Base-by-base conservation (phyloP, 345 rosid species). In the Syzygium jambos region DNA sequence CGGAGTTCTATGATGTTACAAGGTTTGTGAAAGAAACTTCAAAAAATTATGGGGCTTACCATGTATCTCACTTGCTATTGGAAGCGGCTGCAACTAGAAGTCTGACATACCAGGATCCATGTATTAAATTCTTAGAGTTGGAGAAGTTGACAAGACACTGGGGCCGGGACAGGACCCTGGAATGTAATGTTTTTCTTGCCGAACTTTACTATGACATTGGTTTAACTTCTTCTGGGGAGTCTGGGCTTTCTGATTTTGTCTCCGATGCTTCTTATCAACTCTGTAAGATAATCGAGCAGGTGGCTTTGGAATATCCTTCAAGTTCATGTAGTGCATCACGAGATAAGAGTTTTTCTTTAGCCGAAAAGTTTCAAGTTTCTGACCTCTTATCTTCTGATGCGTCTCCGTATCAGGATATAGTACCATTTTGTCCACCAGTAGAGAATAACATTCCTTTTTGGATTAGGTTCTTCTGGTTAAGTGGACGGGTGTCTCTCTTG, bases 391-490 rank as follows among this genome's bases (percentile, higher is more conserved):
- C 90, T 57, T 61, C 80, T 63, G 53, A 86, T 49, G 87, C 15
- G 3, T 84, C 85, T 84, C 43, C 2, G 7, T 52, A 52, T 54
- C 54, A 38, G 55, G 57, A 52, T 14, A 2, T 30, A 29, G 41
- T 52, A n/a, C 85, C 15, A 49, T 73, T 73, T 73, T 73, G 14
- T 73, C 82, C 49, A 10, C 14, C 49, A 2, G 49, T 89, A 59
- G 87, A 87, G 59, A 59, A 88, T 87, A 95, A 94, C 86, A 91
- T 90, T 86, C 91, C 93, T 87, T 95, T 96, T 87, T 96, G 99
- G 99, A 90, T 88, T 90, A 93, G 99, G 38, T 96, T 92, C 91
- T 95, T 94, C 92, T 98, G 99, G 98, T 92, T 96, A 93, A 95
- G 97, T 90, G 99, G 98, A 53, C 95, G 92, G 87, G 89, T 98